phyloP scores from a whole-genome alignment of 2,329 filamentous ascomycete genomes.

The Aspergillus sp. region DNA sequence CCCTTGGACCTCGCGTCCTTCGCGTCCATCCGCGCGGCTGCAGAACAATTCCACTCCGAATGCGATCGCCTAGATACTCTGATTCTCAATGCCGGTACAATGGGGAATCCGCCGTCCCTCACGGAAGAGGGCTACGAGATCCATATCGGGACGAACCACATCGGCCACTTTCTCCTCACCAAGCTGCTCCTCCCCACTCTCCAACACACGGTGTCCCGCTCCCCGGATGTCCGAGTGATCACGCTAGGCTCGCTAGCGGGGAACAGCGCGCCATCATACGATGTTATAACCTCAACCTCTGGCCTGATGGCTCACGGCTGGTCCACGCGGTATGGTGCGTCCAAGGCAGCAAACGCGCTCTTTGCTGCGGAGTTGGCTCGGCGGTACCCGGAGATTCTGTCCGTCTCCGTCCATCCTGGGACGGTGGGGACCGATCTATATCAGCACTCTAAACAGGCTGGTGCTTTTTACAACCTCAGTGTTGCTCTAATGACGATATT shows the following conservation, averaged over 20 bases:
- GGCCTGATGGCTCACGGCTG: conserved; percentile 36
- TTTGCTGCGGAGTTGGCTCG: conserved; percentile 49
- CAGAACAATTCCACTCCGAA: conserved; percentile 40
- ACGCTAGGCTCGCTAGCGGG: conserved; percentile 40
- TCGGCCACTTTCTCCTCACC: conserved; percentile 48
- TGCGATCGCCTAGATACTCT: conserved; percentile 46
- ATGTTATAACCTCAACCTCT: conserved; percentile 39
- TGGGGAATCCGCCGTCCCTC: conserved; percentile 40
- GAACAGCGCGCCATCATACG: conserved; percentile 33
- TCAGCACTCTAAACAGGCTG: conserved; percentile 27
- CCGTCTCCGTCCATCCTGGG: conserved; percentile 53
- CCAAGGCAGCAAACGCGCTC: conserved; percentile 52
- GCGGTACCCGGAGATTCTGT: conserved; percentile 44
- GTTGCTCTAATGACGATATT: conserved; percentile 24
- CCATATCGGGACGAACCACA: conserved; percentile 49
- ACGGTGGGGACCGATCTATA: conserved; percentile 45
- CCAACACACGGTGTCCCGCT: conserved; percentile 31
- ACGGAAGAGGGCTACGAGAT: conserved; percentile 46
- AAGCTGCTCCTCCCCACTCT: conserved; percentile 45
- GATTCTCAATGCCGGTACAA: conserved; percentile 50
- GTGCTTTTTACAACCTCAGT: conserved; percentile 23
- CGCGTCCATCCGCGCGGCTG: conserved; percentile 48
- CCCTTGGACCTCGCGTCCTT: conserved; percentile 54
- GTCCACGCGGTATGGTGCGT: conserved; percentile 52
- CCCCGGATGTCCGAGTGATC: conserved; percentile 38